These are phyloP conservation scores for Ophiocordyceps camponoti-leonardi DNA, from an alignment of 2,329 filamentous ascomycete genomes.

Conservation along the genomic window DNA sequence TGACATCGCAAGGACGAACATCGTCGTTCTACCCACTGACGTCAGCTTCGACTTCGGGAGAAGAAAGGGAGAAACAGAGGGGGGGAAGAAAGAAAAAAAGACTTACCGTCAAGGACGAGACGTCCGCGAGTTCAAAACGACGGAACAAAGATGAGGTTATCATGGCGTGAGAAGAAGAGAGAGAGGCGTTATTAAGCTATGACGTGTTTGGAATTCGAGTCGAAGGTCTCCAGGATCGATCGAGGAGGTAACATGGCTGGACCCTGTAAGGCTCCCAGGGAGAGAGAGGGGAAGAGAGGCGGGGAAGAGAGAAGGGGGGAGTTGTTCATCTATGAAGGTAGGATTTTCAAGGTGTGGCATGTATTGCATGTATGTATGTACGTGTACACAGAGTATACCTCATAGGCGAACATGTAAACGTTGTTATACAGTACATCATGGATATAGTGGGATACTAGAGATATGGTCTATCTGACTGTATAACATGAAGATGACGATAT, in stretches of 20 bases:
- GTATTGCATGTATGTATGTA: too few relatives aligned
- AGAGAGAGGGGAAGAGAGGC: not conserved
- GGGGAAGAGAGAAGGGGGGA: not conserved
- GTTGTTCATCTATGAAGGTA: not conserved
- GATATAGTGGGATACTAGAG: too few relatives aligned
- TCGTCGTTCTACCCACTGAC: slow-evolving; percentile 25
- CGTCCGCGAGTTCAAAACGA: not conserved
- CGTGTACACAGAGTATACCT: too few relatives aligned
- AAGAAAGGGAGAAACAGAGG: not conserved
- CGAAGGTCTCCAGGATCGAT: not conserved
- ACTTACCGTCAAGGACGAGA: not conserved
- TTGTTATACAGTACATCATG: too few relatives aligned
- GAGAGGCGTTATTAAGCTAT: not conserved
- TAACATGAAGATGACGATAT: too few relatives aligned
- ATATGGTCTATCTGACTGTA: too few relatives aligned
- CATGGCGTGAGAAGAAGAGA: not conserved
- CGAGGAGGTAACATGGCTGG: not conserved
- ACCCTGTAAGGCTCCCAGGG: not conserved
- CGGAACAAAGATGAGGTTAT: not conserved
- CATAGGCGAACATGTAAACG: too few relatives aligned
- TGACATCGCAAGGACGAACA: slow-evolving; percentile 27
- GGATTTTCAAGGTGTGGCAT: too few relatives aligned
- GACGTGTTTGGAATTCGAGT: not conserved
- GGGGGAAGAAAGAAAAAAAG: not conserved
- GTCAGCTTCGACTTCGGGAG: too few relatives aligned